Evolutionary conservation across 1,139 yeast genomes (phyloP), one percentile per base, ranked within the genome.

Genomic region (Yamadazyma spencermartinsiae): DNA sequence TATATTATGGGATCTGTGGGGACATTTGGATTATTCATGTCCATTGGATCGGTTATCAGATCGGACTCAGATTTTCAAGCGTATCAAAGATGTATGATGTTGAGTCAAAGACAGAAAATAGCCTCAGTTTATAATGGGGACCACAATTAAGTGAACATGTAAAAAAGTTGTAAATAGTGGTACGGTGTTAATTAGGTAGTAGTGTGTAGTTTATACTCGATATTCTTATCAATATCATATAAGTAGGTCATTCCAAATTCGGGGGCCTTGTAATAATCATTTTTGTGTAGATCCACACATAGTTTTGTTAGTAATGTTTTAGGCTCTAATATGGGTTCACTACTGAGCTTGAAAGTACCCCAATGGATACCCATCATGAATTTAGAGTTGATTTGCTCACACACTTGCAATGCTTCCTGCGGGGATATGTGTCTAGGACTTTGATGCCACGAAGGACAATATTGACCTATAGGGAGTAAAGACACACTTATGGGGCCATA

Each of bases 1-100:
- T 92, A 89, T 65, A 90, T 94, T 66, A 82, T 87, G 62, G 98
- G 98, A 38, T 88, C 97, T 4, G 97, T 95, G 11, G 97, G 95
- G 36, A 92, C 97, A 11, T 92, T 94, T 63, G 96, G 96, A 19
- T 76, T 90, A 56, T 89, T 92, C 61, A 90, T 92, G 98, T 86
- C 95, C 33, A 84, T 89, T 53, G 96, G 97, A 27, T 83, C 94
- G 11, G 94, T 90, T 21, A 90, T 90, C 50, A 81, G 98, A 69
- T 86, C 95, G 33, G 97, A 72, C 41, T 48, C 72, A 3, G 63
- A 82, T 12, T 68, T 58, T 49, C 71, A 63, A 45, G 71, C 72
- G 4, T 63, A 66, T 46, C 67, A 71, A 46, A 55, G 59, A 45
- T 57, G 67, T 15, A 57, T 70, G 67, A 54, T 69, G 49, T 50